Evolutionary conservation across 2,329 filamentous ascomycete species (phyloP), one percentile per base, ranked within the genome.

Genomic region (Paraconiothyrium brasiliense): DNA sequence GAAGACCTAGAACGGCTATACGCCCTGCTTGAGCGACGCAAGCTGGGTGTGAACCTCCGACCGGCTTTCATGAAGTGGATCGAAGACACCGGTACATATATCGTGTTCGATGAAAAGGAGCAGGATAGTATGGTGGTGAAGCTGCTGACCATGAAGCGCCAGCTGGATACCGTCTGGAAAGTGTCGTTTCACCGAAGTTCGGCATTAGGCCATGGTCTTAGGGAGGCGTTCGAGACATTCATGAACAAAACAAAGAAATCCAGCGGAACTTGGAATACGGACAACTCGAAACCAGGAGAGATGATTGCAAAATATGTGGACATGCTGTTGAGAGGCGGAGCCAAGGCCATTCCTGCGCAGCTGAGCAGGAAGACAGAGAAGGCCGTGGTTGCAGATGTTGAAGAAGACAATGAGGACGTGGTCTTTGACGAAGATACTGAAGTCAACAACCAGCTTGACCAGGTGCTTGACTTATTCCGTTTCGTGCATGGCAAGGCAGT

Each of bases 261-360:
- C 1, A 85, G 87, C 8, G 84, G 88, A 4, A 89, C 88, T 4
- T 94, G 91, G 87, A 88, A 89, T 55, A 92, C 92, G 0, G 90
- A 93, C 59, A 96, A 94, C 59, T 93, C 93, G 20, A 98, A 97
- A 83, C 93, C 97, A 14, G 95, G 94, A 54, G 95, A 99, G 82
- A 97, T 98, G 94, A 96, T 97, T 69, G 96, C 95, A 34, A 98
- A 97, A 79, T 94, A 98, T 71, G 91, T 99, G 64, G 95, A 99
- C 78, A 85, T 91, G 81, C 84, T 99, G 22, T 85, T 99, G 35
- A 89, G 93, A 58, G 93, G 93, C 54, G 96, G 95, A 1, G 85
- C 94, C 50, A 98, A 96, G 77, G 90, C 91, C 0, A 86, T 96
- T 9, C 92, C 92, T 1, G 85, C 88, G 48, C 86, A 87, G 24